These are phyloP conservation scores for Solanum paucissectum DNA, from an alignment of 257 asterid genomes.

Conservation along the genomic window DNA sequence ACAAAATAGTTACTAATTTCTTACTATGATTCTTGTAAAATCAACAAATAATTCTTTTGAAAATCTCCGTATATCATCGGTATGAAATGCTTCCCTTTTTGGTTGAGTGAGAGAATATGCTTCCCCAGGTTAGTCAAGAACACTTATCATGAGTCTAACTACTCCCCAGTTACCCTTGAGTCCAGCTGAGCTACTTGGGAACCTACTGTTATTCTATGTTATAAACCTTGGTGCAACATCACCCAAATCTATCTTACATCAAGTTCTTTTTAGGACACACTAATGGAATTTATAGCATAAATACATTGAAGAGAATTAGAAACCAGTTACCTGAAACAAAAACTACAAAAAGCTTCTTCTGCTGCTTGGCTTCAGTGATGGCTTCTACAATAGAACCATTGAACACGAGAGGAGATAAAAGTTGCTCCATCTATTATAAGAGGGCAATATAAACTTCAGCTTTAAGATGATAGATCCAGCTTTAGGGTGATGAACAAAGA, in stretches of 20 bases:
- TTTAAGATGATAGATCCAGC: background rate
- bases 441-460: background rate
- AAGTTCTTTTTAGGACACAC: background rate
- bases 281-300: background rate
- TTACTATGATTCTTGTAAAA: background rate
- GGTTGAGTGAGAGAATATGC: background rate
- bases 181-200: background rate
- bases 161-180: background rate
- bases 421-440: constrained; percentile 57
- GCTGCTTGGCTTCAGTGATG: constrained; percentile 67
- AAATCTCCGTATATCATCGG: background rate
- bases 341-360: constrained; percentile 88
- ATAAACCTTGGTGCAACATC: background rate
- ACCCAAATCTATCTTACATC: background rate
- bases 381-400: constrained; percentile 79
- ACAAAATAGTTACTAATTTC: background rate
- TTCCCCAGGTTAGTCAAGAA: background rate
- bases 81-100: background rate
- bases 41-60: background rate
- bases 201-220: background rate
- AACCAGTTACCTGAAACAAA: constrained; percentile 48
- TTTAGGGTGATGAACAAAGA: background rate
- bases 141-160: background rate
- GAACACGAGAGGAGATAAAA: constrained; percentile 63
- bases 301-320: constrained; percentile 6